Base-by-base conservation (phyloP, 306 rosid genomes). In the Oemleria cerasiformis region DNA sequence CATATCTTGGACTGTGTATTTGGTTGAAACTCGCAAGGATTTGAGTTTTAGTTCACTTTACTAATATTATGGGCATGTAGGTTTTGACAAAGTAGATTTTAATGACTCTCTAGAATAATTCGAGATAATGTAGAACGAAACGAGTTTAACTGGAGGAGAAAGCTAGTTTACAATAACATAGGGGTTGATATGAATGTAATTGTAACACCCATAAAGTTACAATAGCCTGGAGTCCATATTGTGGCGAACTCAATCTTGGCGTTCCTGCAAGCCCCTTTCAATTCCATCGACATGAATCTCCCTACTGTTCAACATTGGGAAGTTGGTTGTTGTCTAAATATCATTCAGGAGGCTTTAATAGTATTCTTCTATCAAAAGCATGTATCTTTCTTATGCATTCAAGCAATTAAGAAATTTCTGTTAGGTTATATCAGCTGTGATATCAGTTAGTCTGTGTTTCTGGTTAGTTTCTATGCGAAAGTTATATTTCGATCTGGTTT, bases 31-130 rank as follows among this genome's bases (percentile, higher is more conserved):
- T 9, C 15, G 59, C 7, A 49, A 48, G 17, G 7, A 17, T 67
- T 48, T 48, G 45, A 17, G 48, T 67, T 65, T 67, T 49, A 30
- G 72, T 23, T 15, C 36, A 49, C 42, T 7, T 47, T 66, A 47
- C 13, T 65, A 9, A 14, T 44, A 3, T 30, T 64, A 1, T 25
- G 39, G 12, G 13, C 5, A 36, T 47, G 5, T 23, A 14, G 21
- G 23, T 23, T 17, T 44, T 65, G 20, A 9, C 5, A 12, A 44
- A 4, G 0, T 20, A 65, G 39, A 65, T 65, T 23, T 3, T 23
- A 65, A 15, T 7, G 12, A 30, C 19, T 17, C 41, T 2, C 54
- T 20, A 20, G 38, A 42, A 12, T 42, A 41, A 12, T 19, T 40
- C 9, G 8, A 40, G 49, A 39, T 17, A 42, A 9, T 62, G 25